Percentiles rank a stretch among this genome's conserved stretches.
phyloP scores from a whole-genome alignment of 169 alveolate species.

The Babesia bigemina region DNA sequence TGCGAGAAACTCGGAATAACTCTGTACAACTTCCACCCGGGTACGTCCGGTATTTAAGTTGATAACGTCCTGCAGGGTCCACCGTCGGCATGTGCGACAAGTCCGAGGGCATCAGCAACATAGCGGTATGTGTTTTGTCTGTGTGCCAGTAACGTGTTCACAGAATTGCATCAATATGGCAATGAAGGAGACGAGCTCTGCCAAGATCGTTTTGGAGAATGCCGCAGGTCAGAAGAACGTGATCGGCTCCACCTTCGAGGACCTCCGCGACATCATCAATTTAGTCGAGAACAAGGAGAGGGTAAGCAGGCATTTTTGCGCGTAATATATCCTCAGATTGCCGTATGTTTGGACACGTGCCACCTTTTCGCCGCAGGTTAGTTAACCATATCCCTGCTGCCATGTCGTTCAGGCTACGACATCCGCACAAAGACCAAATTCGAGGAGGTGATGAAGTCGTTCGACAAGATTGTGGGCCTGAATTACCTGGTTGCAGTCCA shows the following conservation, averaged over 20 bases:
- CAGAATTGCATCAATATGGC: conserved; percentile 80
- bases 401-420: conserved; percentile 73
- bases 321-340: conserved; percentile 62
- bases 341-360: conserved; percentile 90
- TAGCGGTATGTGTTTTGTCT: conserved; percentile 60
- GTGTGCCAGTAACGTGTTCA: too few relatives aligned
- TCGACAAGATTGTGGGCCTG: conserved; percentile 80
- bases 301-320: conserved; percentile 22
- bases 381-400: neutral
- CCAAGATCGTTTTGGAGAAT: conserved; percentile 84
- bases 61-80: conserved; percentile 46
- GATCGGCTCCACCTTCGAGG: conserved; percentile 86
- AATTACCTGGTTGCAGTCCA: conserved; percentile 86
- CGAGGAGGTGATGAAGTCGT: conserved; percentile 80
- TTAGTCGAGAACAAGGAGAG: conserved; percentile 81
- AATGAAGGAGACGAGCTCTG: conserved; percentile 76
- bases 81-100: conserved; percentile 80
- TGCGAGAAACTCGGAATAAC: conserved; percentile 85
- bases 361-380: conserved; percentile 88
- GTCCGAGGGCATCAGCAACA: conserved; percentile 77
- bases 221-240: conserved; percentile 89
- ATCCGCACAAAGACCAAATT: conserved; percentile 80
- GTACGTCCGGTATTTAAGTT: conserved; percentile 28
- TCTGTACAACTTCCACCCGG: conserved; percentile 89
- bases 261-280: conserved; percentile 79